These are phyloP conservation scores for Podila horticola DNA, from an alignment of 192 early-diverging fungal species.

Conservation along the genomic window DNA sequence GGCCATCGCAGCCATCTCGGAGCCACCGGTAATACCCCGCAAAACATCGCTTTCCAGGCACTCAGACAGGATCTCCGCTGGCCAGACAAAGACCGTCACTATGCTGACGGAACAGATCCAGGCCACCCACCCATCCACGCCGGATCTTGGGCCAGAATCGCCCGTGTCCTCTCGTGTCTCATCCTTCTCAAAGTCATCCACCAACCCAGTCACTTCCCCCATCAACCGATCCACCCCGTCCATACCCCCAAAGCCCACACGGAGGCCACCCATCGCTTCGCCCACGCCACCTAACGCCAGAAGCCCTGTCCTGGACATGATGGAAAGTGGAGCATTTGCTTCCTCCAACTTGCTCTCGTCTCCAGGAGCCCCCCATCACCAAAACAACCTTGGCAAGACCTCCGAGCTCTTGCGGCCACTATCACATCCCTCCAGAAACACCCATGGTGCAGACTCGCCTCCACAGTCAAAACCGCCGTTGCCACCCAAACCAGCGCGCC, in stretches of 20 bases:
- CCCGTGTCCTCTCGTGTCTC: slow-evolving; percentile 19
- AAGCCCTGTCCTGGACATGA: slow-evolving; percentile 30
- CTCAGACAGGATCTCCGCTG: slow-evolving; percentile 37
- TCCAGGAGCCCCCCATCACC: neutral
- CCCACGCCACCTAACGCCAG: slow-evolving; percentile 29
- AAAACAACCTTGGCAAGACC: neutral
- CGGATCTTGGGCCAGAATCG: slow-evolving; percentile 22
- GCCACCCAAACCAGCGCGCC: slow-evolving; percentile 65
- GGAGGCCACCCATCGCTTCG: slow-evolving; percentile 31
- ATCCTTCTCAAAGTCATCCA: slow-evolving; percentile 18
- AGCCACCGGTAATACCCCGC: slow-evolving; percentile 42
- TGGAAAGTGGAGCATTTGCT: slow-evolving; percentile 23
- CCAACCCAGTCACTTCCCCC: slow-evolving; percentile 13
- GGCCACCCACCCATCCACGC: slow-evolving; percentile 13
- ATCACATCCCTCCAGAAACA: slow-evolving; percentile 21
- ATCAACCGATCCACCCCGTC: slow-evolving; percentile 42
- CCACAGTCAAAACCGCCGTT: slow-evolving; percentile 61
- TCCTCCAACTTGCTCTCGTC: neutral
- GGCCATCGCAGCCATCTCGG: slow-evolving; percentile 29
- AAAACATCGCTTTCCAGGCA: slow-evolving; percentile 42
- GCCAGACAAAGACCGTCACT: slow-evolving; percentile 44
- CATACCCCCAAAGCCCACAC: slow-evolving; percentile 65
- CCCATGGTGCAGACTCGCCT: slow-evolving; percentile 17
- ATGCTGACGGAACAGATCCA: slow-evolving; percentile 48
- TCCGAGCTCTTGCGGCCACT: slow-evolving; percentile 10